Base-by-base conservation (phyloP, 2,329 filamentous ascomycete species). In the Clonostachys rosea region DNA sequence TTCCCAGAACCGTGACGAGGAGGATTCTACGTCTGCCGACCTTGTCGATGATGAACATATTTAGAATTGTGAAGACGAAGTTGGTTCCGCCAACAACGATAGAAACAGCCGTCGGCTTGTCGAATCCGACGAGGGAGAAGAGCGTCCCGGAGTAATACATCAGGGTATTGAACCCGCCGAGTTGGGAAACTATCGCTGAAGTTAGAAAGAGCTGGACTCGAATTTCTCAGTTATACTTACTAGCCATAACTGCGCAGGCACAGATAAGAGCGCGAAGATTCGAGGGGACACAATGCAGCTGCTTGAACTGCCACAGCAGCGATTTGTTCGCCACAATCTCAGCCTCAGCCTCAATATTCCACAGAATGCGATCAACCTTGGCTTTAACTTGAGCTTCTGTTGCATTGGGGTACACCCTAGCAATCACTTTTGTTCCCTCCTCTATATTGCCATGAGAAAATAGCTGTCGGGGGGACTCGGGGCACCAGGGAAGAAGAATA, bases 61-160 rank as follows among this genome's bases (percentile, higher is more conserved):
- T 75, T 43, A 76, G 62, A 52, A 65, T 63, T 0, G 72, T 75
- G 57, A 78, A 75, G 45, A 78, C 55, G 51, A 75, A 77, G 47
- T 74, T 75, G 8, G 70, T 71, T 3, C 60, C 69, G 5, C 67
- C 68, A 36, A 74, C 65, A 47, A 73, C 61, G 13, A 65, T 67
- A 1, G 65, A 67, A 18, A 78, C 74, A 2, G 70, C 71, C 1
- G 70, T 66, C 0, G 75, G 69, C 45, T 77, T 73, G 16, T 62
- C 57, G 55, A 78, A 77, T 1, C 74, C 73, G 24, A 76, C 73
- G 5, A 77, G 66, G 2, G 40, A 40, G 34, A 47, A 47, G 1
- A 50, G n/a, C 1, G 48, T 52, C 8, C 43, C 33, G 6, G 44
- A 47, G 34, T 52, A 50, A 17, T 52, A 52, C 50, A 52, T 52